Percentiles rank a stretch among this genome's conserved stretches.
These are phyloP conservation scores for Paecilomyces formosus DNA, from an alignment of 2,329 filamentous ascomycete genomes.

Conservation along the genomic window DNA sequence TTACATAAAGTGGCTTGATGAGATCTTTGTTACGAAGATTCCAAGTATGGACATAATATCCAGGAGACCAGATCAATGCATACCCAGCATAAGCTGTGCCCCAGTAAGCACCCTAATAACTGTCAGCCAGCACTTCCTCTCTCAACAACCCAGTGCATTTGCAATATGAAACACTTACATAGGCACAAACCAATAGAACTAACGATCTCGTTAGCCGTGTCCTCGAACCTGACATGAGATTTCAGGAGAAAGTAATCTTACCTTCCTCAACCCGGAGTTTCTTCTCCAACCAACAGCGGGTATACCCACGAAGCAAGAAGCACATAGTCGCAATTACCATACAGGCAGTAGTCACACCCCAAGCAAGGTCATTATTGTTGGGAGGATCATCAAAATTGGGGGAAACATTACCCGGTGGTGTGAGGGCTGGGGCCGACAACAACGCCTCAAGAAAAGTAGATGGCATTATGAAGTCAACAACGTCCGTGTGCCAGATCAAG, in stretches of 20 bases:
- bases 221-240: not conserved
- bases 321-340: not conserved
- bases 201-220: not conserved
- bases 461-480: not conserved
- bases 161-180: not conserved
- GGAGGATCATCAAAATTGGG: not conserved
- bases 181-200: not conserved
- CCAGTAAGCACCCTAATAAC: conserved; percentile 12
- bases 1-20: not conserved
- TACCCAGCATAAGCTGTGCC: conserved; percentile 11
- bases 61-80: conserved; percentile 9
- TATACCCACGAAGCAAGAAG: not conserved
- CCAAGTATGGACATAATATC: conserved; percentile 15
- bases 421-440: not conserved
- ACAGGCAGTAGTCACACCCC: not conserved
- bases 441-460: not conserved
- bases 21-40: conserved; percentile 6
- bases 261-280: not conserved
- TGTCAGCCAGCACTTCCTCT: not conserved
- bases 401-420: not conserved
- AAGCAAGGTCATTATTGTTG: not conserved
- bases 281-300: not conserved
- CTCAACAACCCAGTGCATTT: not conserved
- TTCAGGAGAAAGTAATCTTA: not conserved
- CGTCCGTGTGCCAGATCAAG: not conserved